phyloP scores from a whole-genome alignment of 306 rosid species.

The Prunus mongolica region DNA sequence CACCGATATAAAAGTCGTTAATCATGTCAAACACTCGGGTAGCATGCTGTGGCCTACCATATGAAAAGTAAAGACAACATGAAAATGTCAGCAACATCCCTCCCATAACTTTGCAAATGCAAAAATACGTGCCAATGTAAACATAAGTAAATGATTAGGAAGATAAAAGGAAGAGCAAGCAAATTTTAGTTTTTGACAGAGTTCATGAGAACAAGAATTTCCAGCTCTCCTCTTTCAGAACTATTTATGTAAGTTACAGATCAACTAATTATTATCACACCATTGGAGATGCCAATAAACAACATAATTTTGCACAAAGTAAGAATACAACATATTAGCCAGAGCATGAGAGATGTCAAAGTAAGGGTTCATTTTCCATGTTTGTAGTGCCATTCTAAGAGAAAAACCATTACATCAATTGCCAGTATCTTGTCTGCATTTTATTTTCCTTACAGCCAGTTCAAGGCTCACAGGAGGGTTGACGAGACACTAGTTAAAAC shows the following conservation, averaged over 20 bases:
- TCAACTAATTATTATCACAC: background rate
- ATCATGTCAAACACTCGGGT: slow-evolving; percentile 92
- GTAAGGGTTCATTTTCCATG: background rate
- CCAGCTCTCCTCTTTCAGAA: background rate
- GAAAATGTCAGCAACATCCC: background rate
- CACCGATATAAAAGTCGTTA: slow-evolving; percentile 75
- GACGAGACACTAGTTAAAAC: background rate
- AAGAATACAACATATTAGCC: background rate
- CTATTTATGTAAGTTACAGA: background rate
- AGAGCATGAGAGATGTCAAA: background rate
- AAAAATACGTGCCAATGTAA: background rate
- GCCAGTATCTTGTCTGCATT: background rate
- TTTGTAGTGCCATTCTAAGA: background rate
- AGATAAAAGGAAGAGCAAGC: background rate
- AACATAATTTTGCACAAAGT: background rate
- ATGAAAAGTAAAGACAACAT: slow-evolving; percentile 8
- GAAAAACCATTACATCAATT: background rate
- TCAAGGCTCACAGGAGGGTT: background rate
- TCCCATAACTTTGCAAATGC: background rate
- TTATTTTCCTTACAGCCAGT: background rate
- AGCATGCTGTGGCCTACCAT: slow-evolving; percentile 86
- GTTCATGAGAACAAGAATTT: background rate
- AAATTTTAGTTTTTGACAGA: background rate
- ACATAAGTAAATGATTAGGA: background rate
- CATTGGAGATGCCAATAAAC: background rate